Base-by-base conservation (phyloP, 768 basidiomycete genomes). In the Boletus subparvulus region DNA sequence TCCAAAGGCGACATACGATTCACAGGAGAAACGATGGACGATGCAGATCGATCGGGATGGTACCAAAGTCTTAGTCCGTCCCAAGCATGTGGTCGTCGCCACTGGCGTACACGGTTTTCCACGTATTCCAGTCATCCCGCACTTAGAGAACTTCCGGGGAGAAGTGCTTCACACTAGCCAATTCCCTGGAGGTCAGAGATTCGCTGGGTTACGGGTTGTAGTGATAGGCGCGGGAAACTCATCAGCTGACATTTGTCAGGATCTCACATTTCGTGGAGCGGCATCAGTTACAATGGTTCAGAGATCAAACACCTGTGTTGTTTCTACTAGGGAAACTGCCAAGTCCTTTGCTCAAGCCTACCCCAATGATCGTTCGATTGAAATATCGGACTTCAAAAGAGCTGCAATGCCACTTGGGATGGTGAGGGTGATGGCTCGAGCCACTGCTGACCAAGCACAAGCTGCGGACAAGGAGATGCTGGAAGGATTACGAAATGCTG, bases 191-290 rank as follows among this genome's bases (percentile, higher is more conserved):
- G 48, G 41, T 33, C 64, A 71, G 24, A 73, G 61, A 10, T 70
- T 72, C 44, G 63, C 70, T 6, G 55, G 67, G n/a, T 53, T 74
- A 44, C 63, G 70, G 52, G 28, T 44, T 32, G 33, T 55, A 12
- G 54, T 55, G 59, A 40, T 50, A 9, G 42, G 32, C 36, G 32
- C 50, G 14, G 35, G 39, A 17, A 46, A 33, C n/a, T 39, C 19
- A 17, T 55, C 54, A 4, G 49, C 54, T 37, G 54, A 55, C 35
- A 51, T 55, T 13, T 55, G 49, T 36, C 54, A 55, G 26, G 54
- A 51, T 30, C 54, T 55, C 26, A 44, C 49, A 26, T 44, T 55
- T 40, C 49, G 49, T 21, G 49, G 54, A 21, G 49, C 54, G 3
- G 33, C 49, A 36, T 55, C 54, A 13, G 48, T 55, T 7, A 55